These are phyloP conservation scores for Colletotrichum sp. DNA, from an alignment of 2,329 filamentous ascomycete species.

Conservation along the genomic window DNA sequence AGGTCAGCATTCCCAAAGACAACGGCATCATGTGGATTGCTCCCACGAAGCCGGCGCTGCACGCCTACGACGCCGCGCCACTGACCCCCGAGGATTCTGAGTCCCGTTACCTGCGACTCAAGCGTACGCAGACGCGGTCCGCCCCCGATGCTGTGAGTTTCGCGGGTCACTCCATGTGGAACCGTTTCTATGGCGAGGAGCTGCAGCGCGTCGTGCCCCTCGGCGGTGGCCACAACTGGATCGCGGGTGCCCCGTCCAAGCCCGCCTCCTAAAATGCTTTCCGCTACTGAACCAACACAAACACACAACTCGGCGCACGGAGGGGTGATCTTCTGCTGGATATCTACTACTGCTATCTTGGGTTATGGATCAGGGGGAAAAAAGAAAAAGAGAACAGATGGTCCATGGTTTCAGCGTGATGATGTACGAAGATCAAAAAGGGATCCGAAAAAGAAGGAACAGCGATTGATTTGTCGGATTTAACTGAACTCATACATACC, in stretches of 20 bases:
- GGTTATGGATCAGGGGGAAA: neutral
- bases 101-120: neutral
- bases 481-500: neutral
- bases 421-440: neutral
- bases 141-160: conserved; percentile 16
- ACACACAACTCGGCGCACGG: neutral
- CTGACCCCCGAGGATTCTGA: conserved; percentile 6
- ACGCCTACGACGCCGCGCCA: neutral
- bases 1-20: neutral
- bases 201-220: neutral
- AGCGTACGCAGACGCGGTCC: neutral
- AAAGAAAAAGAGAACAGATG: neutral
- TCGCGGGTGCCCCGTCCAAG: neutral
- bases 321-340: neutral
- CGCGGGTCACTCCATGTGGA: conserved; percentile 9
- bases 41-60: neutral
- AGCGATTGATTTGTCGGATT: neutral
- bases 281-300: neutral
- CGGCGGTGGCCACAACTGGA: conserved; percentile 10
- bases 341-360: neutral
- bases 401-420: neutral
- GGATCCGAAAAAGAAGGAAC: neutral
- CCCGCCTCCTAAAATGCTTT: neutral
- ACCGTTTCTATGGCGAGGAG: conserved; percentile 5
- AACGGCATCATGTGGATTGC: conserved; percentile 5